Base-by-base conservation (phyloP, 1,139 yeast genomes). In the Kodamaea ohmeri region DNA sequence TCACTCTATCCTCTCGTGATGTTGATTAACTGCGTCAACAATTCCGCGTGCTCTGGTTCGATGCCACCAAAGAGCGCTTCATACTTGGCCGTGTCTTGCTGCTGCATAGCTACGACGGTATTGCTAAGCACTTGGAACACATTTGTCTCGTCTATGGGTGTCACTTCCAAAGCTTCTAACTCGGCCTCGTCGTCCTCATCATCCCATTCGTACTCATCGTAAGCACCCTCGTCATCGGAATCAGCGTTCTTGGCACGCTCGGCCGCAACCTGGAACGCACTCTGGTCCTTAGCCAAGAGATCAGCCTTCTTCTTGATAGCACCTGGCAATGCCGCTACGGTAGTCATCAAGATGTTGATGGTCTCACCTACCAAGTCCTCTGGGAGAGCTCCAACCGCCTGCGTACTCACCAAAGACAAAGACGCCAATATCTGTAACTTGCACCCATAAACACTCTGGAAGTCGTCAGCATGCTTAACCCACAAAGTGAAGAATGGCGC, bases 371-470 rank as follows among this genome's bases (percentile, higher is more conserved):
- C 49, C 37, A 67, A 56, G 40, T 71, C 76, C 44, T 65, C 65
- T 6, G 51, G 51, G 15, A 50, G 29, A 37, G 45, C 25, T 5
- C 37, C 39, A 12, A 49, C 38, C n/a, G 49, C 52, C 4, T 43
- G 41, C 6, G 46, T 26, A 32, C 42, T 46, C 16, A 69, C 45
- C 18, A 71, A 55, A 3, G 69, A 46, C 39, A 66, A 51, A 24
- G 65, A 52, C 1, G 77, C 67, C 50, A 76, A 56, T 4, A 74
- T 67, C 53, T 77, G 80, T 32, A 76, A 58, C 50, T 76, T 77
- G 46, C 79, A 67, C 17, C 80, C 82, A 45, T 75, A 76, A 14
- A 76, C 81, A 51, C 79, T 74, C 46, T 67, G 73, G 59, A 74
- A 71, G 45, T 67, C 70, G 22, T 58, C 66, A 25, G 71, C 63